A percentile compares a stretch with the other conserved stretches of the same genome.
Conservation (phyloP, 805 yeast genomes). For the Ogataea pilisensis region DNA sequence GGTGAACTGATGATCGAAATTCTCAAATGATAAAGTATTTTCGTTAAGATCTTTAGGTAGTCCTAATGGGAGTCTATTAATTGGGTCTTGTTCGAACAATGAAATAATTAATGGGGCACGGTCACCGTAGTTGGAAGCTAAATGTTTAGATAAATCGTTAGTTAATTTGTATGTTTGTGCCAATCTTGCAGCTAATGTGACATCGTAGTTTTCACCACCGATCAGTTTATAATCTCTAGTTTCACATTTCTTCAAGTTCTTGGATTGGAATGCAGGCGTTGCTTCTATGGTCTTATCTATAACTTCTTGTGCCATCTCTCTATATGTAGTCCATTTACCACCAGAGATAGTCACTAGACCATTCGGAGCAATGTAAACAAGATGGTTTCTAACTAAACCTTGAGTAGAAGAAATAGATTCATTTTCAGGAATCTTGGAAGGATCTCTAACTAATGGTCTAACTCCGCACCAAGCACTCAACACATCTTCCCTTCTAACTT, state of each 20-base stretch:
- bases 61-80: constrained; percentile 62
- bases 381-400: constrained; percentile 86
- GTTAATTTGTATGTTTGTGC: constrained; percentile 75
- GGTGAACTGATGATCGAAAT: constrained; percentile 79
- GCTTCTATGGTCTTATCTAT: constrained; percentile 63
- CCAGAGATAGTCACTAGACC: constrained; percentile 89
- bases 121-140: constrained; percentile 84
- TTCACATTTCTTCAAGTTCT: constrained; percentile 39
- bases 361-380: constrained; percentile 60
- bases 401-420: constrained; percentile 55
- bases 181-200: constrained; percentile 69
- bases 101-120: constrained; percentile 78
- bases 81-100: constrained; percentile 42
- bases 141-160: constrained; percentile 71
- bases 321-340: constrained; percentile 97
- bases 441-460: constrained; percentile 89
- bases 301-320: constrained; percentile 97
- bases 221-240: constrained; percentile 55
- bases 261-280: constrained; percentile 32
- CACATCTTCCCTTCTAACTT: constrained; percentile 86
- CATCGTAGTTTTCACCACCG: constrained; percentile 81
- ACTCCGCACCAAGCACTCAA: constrained; percentile 96
- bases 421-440: constrained; percentile 37
- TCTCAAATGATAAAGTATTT: constrained; percentile 31
- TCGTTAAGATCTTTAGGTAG: constrained; percentile 24